A percentile compares a stretch with the other conserved stretches of the same genome.
These are phyloP conservation scores for Botrytis deweyae DNA, from an alignment of 2,329 filamentous ascomycete genomes.

Conservation along the genomic window DNA sequence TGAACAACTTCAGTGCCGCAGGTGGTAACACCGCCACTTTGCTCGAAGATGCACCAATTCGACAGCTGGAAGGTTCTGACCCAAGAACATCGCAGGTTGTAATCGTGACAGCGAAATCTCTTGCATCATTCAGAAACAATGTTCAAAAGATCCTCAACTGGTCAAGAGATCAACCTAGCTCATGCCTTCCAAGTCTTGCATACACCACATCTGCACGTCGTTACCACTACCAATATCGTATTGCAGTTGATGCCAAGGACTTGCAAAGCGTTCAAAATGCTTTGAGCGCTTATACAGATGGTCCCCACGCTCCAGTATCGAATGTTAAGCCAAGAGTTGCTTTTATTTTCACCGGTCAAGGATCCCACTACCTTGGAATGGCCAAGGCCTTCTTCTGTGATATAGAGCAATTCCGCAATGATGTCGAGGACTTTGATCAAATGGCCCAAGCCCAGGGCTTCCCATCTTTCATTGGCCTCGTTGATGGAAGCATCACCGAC, in stretches of 20 bases:
- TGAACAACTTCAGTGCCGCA: conserved; percentile 51
- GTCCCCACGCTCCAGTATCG: conserved; percentile 19
- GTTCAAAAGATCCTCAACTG: conserved; percentile 14
- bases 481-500: conserved; percentile 35
- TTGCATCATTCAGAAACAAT: conserved; percentile 22
- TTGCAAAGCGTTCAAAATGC: conserved; percentile 34
- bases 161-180: conserved; percentile 17
- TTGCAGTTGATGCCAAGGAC: conserved; percentile 47
- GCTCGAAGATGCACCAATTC: conserved; percentile 29
- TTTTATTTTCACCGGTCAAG: conserved; percentile 46
- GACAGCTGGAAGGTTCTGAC: conserved; percentile 7
- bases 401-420: conserved; percentile 42
- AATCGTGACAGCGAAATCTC: conserved; percentile 20
- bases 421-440: conserved; percentile 33
- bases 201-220: conserved; percentile 44
- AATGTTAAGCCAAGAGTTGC: conserved; percentile 19
- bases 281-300: conserved; percentile 11
- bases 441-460: conserved; percentile 33
- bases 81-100: conserved; percentile 20
- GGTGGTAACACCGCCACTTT: conserved; percentile 31
- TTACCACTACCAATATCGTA: conserved; percentile 56
- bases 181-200: conserved; percentile 24
- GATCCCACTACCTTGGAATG: conserved; percentile 41
- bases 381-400: conserved; percentile 32
- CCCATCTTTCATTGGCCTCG: conserved; percentile 41